phyloP scores from a whole-genome alignment of 345 rosid genomes.

The Lepidium sativum region DNA sequence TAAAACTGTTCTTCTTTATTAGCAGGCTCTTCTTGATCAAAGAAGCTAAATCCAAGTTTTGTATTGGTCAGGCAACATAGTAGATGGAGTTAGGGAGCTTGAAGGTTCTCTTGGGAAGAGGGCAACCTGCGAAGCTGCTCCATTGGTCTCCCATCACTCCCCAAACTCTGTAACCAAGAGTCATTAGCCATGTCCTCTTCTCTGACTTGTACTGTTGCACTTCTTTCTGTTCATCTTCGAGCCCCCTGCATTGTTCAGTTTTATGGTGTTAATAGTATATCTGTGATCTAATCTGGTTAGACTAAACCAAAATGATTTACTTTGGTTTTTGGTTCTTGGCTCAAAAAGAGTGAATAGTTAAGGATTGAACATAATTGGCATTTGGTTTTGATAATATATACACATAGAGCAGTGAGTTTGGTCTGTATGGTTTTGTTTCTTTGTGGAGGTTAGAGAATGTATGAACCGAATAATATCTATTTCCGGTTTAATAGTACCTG shows the following conservation, averaged over 20 bases:
- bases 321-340: not conserved
- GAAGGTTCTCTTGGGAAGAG: conserved; percentile 61
- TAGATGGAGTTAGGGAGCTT: conserved; percentile 86
- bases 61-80: conserved; percentile 33
- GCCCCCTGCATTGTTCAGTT: conserved; percentile 38
- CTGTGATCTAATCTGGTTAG: not conserved
- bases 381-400: not conserved
- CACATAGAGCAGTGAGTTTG: not conserved
- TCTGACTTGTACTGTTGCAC: conserved; percentile 57
- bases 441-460: not conserved
- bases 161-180: conserved; percentile 70
- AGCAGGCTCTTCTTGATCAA: not conserved
- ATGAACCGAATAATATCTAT: not conserved
- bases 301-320: not conserved
- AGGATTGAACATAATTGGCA: not conserved
- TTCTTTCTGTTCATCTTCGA: conserved; percentile 47
- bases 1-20: conserved; percentile 2
- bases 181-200: conserved; percentile 40
- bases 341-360: not conserved
- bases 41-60: conserved; percentile 2
- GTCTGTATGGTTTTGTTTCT: not conserved
- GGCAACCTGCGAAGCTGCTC: conserved; percentile 70
- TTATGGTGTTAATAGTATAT: not conserved
- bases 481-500: conserved; percentile 36
- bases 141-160: conserved; percentile 76